phyloP scores from a whole-genome alignment of 139 green algal species.

The Chlorella sp. region DNA sequence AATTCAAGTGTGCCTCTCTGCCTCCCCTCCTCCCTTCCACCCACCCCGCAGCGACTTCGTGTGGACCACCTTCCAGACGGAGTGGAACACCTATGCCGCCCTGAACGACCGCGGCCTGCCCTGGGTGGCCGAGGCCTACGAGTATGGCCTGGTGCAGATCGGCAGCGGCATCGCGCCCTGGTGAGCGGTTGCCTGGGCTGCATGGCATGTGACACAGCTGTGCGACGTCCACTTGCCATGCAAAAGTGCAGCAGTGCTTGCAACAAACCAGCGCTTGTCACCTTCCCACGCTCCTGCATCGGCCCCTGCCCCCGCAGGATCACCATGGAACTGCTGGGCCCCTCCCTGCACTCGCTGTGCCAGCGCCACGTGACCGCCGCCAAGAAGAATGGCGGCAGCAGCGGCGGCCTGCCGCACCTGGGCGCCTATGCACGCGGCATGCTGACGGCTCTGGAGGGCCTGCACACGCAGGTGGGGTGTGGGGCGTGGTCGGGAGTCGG shows the following conservation, averaged over 20 bases:
- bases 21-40: background rate
- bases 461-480: slow-evolving; percentile 17
- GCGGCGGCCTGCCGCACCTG: background rate
- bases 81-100: slow-evolving; percentile 25
- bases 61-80: slow-evolving; percentile 15
- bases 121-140: slow-evolving; percentile 18
- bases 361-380: background rate
- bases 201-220: no score
- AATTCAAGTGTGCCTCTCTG: background rate
- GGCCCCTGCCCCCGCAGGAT: slow-evolving; percentile 20
- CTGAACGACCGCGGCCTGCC: background rate
- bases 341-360: slow-evolving; percentile 7
- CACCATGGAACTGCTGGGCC: slow-evolving; percentile 49
- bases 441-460: slow-evolving; percentile 49
- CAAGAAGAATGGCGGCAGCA: no score
- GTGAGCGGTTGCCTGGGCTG: no score
- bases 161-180: slow-evolving; percentile 17
- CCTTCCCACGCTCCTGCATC: background rate
- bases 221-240: no score
- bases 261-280: no score
- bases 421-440: slow-evolving; percentile 27
- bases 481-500: background rate
- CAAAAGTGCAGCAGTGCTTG: no score
- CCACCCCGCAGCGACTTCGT: background rate
- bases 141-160: slow-evolving; percentile 15